A percentile compares a stretch with the other conserved stretches of the same genome.
These are phyloP conservation scores for Vigna unguiculata DNA, from an alignment of 306 rosid genomes.

Conservation along the genomic window DNA sequence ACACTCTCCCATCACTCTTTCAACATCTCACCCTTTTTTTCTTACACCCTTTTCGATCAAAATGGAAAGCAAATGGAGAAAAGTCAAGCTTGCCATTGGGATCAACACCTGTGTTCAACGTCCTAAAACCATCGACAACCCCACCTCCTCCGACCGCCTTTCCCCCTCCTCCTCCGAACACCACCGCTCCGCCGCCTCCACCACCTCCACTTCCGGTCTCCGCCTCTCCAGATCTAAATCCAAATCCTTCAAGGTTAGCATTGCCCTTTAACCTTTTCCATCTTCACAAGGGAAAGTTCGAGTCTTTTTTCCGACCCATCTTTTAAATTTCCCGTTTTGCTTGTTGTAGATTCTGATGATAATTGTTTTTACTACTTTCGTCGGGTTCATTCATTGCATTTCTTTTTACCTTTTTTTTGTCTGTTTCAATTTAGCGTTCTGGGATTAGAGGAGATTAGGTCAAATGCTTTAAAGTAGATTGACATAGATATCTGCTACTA, in stretches of 20 bases:
- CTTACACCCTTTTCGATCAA: neutral
- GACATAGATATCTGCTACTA: no score
- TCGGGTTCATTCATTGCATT: constrained; percentile 18
- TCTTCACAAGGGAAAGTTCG: neutral
- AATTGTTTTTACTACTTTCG: constrained; percentile 20
- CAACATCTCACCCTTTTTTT: constrained; percentile 20
- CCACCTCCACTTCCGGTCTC: constrained; percentile 66
- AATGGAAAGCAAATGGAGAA: constrained; percentile 89
- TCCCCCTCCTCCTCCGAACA: constrained; percentile 40
- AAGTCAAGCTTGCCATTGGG: constrained; percentile 80
- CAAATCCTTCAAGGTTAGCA: constrained; percentile 81
- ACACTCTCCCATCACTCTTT: constrained; percentile 5
- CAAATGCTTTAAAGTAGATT: neutral
- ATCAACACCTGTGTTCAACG: constrained; percentile 58
- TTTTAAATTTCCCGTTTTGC: neutral
- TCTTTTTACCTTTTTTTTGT: neutral
- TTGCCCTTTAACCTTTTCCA: constrained; percentile 36
- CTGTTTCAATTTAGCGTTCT: neutral
- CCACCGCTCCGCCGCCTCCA: constrained; percentile 57
- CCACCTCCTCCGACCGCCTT: constrained; percentile 51
- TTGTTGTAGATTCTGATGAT: constrained; percentile 44
- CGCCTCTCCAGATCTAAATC: constrained; percentile 61
- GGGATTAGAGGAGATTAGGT: neutral
- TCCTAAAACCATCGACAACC: constrained; percentile 60
- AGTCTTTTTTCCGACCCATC: neutral